Base-by-base conservation (phyloP, 2,329 filamentous ascomycete genomes). In the Epichloe hybrida region DNA sequence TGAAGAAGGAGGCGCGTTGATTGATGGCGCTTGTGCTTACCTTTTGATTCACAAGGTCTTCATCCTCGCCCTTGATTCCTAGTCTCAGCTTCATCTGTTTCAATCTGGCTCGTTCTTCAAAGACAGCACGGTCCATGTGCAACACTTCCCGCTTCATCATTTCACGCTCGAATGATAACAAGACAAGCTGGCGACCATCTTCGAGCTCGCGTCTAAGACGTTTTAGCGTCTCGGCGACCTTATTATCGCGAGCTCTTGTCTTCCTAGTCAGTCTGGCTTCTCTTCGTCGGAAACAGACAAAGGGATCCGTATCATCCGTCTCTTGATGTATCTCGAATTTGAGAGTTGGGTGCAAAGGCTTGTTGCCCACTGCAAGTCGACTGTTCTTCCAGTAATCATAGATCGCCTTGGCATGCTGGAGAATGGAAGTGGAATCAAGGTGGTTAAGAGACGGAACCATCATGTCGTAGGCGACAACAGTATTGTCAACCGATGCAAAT, bases 271-370 rank as follows among this genome's bases (percentile, higher is more conserved):
- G 88, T 52, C 93, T 84, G 45, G 95, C 87, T 69, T 98, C 93
- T 56, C 93, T 86, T 59, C 93, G 83, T 64, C 93, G 82, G 79
- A 98, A 98, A 70, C 93, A 98, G 61, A 98, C 90, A 70, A 95
- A 98, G 46, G 93, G 93, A 69, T 98, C 93, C 60, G 87, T 81
- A 64, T 98, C 93, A 66, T 98, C 93, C 54, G 84, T 94, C 57
- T 97, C 91, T 64, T 88, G 86, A 56, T 93, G 88, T 45, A 84
- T 94, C 71, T 98, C 93, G 57, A 95, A 93, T 72, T 96, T 96
- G 64, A 97, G 80, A 21, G 73, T 76, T 7, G 88, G 81, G 62
- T 90, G 84, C 54, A 97, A 72, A 5, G 83, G 72, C 59, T 77
- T 82, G 64, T 91, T 93, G 57, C 79, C 80, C 52, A 75, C 76